These are phyloP conservation scores for Moringa oleifera DNA, from an alignment of 345 rosid species.

Conservation along the genomic window DNA sequence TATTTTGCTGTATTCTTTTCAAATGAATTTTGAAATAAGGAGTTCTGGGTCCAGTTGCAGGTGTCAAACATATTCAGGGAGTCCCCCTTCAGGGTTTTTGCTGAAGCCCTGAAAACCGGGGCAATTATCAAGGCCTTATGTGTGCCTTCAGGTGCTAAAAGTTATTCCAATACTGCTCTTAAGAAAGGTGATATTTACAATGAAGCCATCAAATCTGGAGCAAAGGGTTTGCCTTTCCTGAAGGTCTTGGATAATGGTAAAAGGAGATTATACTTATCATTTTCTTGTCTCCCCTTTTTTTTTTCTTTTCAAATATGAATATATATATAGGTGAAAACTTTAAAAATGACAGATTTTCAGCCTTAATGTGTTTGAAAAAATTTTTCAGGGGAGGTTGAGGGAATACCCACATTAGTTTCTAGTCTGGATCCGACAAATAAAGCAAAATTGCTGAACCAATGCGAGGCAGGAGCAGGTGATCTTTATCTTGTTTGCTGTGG, in stretches of 20 bases:
- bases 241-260: conserved; percentile 89
- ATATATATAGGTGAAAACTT: background rate
- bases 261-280: conserved; percentile 9
- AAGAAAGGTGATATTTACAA: conserved; percentile 86
- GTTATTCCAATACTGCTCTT: conserved; percentile 77
- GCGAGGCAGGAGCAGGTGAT: conserved; percentile 78
- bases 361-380: background rate
- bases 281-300: background rate
- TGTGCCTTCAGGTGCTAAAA: conserved; percentile 73
- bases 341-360: conserved; percentile 8
- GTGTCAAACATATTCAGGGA: conserved; percentile 69
- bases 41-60: conserved; percentile 36
- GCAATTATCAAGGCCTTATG: conserved; percentile 73
- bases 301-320: background rate
- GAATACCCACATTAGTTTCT: conserved; percentile 68
- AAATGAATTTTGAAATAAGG: background rate
- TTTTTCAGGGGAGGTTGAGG: conserved; percentile 58
- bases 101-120: conserved; percentile 60
- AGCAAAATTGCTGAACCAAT: conserved; percentile 45
- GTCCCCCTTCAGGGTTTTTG: conserved; percentile 72
- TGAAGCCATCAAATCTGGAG: conserved; percentile 89
- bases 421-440: conserved; percentile 51
- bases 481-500: conserved; percentile 87
- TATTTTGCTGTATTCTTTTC: background rate
- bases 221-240: conserved; percentile 90